Evolutionary conservation across 1,139 yeast genomes (phyloP), one percentile per base, ranked within the genome.

Genomic region (Hyphopichia buzzinii): DNA sequence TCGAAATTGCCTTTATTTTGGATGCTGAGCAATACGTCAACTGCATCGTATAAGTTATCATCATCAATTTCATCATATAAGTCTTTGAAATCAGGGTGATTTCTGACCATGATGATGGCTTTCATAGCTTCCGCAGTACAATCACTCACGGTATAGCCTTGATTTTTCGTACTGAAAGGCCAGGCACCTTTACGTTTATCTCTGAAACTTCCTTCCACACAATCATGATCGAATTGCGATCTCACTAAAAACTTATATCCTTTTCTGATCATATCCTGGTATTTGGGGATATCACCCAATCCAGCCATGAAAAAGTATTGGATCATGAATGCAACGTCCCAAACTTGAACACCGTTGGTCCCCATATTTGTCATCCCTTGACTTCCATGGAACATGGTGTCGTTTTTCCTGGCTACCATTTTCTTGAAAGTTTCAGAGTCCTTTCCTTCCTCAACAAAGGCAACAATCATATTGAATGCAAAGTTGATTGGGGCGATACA

Each of bases 41-140:
- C 76, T 1, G 90, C 92, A 36, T 79, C 74, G 40, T 74, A 67
- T 33, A 92, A 66, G 26, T 75, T 67, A 42, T 74, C 72, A 17
- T 69, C 74, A 11, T 74, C 60, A 29, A 85, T 79, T 33, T 72
- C 72, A 33, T 69, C 63, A 36, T 67, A 76, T 12, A 63, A 47
- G 28, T 54, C 52, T 2, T 34, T 26, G 62, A 64, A 54, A 72
- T 54, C 56, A 0, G 79, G 74, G 34, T 84, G 79, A 36, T 84
- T 79, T 55, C 80, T 81, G 1, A 90, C 95, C 97, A 92, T 89
- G 5, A 92, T 72, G 11, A 94, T 85, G 0, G 98, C 97, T 56
- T 92, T 92, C 44, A 90, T 67, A 0, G 97, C 89, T 58, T 94
- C 98, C 0, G 98, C 95, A 0, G 98, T 90, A 61, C 98, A 92